phyloP scores from a whole-genome alignment of 805 yeast genomes.

The Spathaspora arborariae region DNA sequence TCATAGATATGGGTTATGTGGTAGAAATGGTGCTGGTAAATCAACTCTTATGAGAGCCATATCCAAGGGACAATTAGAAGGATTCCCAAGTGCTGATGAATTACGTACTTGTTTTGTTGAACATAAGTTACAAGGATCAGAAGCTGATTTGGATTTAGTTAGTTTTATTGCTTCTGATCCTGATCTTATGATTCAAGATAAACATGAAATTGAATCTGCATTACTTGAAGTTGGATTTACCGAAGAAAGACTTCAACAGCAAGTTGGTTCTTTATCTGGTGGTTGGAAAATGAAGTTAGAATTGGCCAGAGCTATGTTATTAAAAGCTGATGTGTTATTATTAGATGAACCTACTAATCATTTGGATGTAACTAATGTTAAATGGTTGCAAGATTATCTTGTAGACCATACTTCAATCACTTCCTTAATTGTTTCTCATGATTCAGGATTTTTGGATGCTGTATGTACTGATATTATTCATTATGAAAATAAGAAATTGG shows the following conservation, averaged over 20 bases:
- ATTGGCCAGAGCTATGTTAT: slow-evolving; percentile 97
- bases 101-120: slow-evolving; percentile 94
- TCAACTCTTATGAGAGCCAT: slow-evolving; percentile 96
- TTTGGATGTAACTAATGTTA: slow-evolving; percentile 89
- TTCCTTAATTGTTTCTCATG: slow-evolving; percentile 94
- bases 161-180: slow-evolving; percentile 87
- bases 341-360: slow-evolving; percentile 99
- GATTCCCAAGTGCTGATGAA: slow-evolving; percentile 87
- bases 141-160: slow-evolving; percentile 86
- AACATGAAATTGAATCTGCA: slow-evolving; percentile 71
- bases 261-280: slow-evolving; percentile 93
- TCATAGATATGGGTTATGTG: slow-evolving; percentile 96
- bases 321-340: slow-evolving; percentile 92
- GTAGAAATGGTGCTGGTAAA: slow-evolving; percentile 98
- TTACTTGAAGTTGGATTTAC: slow-evolving; percentile 86
- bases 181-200: slow-evolving; percentile 58
- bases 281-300: slow-evolving; percentile 99
- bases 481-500: slow-evolving; percentile 91
- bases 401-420: slow-evolving; percentile 82
- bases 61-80: slow-evolving; percentile 94
- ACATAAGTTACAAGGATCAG: slow-evolving; percentile 93
- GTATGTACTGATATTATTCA: slow-evolving; percentile 97
- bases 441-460: slow-evolving; percentile 90
- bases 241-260: slow-evolving; percentile 82
- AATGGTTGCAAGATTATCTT: slow-evolving; percentile 90